Base-by-base conservation (phyloP, 2,329 filamentous ascomycete genomes). In the Penicillium sp. region DNA sequence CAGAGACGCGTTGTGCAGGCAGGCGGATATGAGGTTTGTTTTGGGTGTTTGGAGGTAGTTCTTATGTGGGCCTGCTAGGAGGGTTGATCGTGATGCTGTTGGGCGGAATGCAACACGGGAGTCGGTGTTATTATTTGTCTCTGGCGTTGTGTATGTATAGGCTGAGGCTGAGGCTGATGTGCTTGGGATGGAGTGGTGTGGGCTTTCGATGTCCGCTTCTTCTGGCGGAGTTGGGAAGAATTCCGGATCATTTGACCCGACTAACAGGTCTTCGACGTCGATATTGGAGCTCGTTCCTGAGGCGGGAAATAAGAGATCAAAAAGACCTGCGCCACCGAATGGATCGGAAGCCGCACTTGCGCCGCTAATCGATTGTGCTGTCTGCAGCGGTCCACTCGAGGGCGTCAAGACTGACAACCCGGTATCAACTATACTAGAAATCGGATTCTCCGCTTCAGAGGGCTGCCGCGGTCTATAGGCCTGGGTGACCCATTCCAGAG, bases 1-100 rank as follows among this genome's bases (percentile, higher is more conserved):
- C 21, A 49, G 26, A 15, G 51, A 45, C 52, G 67, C 50, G 58
- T 66, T 66, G 61, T 45, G 44, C 5, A 62, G 23, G 19, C 55
- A 62, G 9, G 61, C 64, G 9, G 53, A 47, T 7, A 64, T 11
- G 26, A 52, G 11, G 21, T 29, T 30, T 7, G 38, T 57, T 5
- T 58, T 48, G 13, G 59, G 11, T 2, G 38, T 8, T 47, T 63
- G 56, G 11, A 60, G 60, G 21, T 21, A 29, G 41, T 59, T 62
- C 5, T 19, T 30, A 30, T 64, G 62, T 1, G 35, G 60, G 35
- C 51, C n/a, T 15, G 58, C n/a, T 5, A 50, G 30, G 11, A 41
- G 35, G 8, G 35, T 41, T 15, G 35, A 5, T 15, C 5, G 35
- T 11, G 35, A 41, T 11, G 35, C 35, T 15, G 35, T 41, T 41